These are phyloP conservation scores for Lichenothelia convexa DNA, from an alignment of 495 filamentous ascomycete species.

Conservation along the genomic window DNA sequence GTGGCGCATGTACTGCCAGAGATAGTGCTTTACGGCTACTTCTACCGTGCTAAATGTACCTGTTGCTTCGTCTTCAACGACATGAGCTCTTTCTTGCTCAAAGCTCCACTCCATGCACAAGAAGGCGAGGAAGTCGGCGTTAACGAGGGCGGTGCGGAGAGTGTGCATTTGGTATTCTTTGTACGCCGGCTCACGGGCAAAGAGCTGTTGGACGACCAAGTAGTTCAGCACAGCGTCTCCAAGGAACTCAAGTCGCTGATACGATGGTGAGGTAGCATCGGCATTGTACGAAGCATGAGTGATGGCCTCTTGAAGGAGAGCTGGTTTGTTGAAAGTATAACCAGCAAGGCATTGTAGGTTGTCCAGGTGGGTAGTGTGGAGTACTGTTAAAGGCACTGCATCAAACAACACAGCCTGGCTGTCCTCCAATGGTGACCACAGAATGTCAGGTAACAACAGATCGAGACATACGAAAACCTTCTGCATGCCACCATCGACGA, in stretches of 20 bases:
- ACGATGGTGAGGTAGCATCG: constrained; percentile 37
- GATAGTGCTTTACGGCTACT: constrained; percentile 18
- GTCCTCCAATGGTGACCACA: constrained; percentile 30
- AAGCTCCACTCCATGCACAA: constrained; percentile 41
- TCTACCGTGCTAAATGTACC: background rate
- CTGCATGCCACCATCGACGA: constrained; percentile 44
- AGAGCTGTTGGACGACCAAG: constrained; percentile 42
- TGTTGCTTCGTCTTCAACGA: constrained; percentile 10
- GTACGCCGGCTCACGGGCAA: constrained; percentile 24
- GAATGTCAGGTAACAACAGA: constrained; percentile 43
- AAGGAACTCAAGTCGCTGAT: constrained; percentile 80
- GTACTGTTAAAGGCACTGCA: constrained; percentile 10
- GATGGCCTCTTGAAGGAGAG: constrained; percentile 63
- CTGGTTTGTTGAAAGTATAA: constrained; percentile 52
- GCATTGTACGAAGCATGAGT: constrained; percentile 59
- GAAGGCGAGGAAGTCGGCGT: constrained; percentile 79
- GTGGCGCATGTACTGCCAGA: constrained; percentile 58
- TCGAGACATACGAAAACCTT: constrained; percentile 47
- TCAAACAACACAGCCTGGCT: constrained; percentile 19
- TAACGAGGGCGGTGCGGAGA: constrained; percentile 59
- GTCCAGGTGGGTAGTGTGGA: constrained; percentile 4
- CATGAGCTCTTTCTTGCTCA: constrained; percentile 15
- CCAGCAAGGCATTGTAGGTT: constrained; percentile 28
- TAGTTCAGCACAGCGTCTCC: constrained; percentile 78
- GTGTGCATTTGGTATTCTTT: constrained; percentile 51